Evolutionary conservation across 1,139 yeast genomes (phyloP), one percentile per base, ranked within the genome.

Genomic region (Suhomyces wounanorum): DNA sequence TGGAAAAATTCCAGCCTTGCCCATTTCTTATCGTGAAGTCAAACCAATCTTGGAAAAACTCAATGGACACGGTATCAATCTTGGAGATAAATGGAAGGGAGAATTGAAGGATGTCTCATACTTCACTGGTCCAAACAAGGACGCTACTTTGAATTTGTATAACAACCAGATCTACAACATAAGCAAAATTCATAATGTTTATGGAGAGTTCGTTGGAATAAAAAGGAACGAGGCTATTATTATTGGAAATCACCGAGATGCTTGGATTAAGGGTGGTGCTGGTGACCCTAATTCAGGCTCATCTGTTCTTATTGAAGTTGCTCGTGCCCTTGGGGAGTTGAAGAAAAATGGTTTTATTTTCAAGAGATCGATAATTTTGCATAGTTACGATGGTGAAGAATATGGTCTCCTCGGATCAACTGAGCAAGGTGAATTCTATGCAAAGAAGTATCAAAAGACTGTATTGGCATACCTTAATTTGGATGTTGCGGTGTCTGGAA

Each of bases 211-310:
- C 48, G 70, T 72, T 57, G 81, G 81, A 36, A 70, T 67, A 54
- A 70, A 62, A 43, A 60, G 63, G 35, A 67, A 73, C 50, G 81
- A 77, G 56, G 78, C 70, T 3, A 72, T 77, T 44, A 58, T 77
- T 28, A 68, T 77, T 56, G 81, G 81, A 33, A 77, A 77, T 62
- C 81, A 77, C 59, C 65, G 80, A 52, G 81, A 77, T 58, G 79
- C 81, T 2, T 77, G 81, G 81, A 84, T 87, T 53, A 75, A 74
- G 55, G 81, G 81, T 37, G 81, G 81, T 26, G 81, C 81, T 1
- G 78, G 79, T 10, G 81, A 77, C 55, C 81, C 81, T 10, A 74
- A 75, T 54, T 72, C 78, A 16, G 81, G 81, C 1, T 70, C 77
- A 31, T 75, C 81, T 3, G 68, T 67, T 3, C 63, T 77, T 45